Evolutionary conservation across 345 rosid species (phyloP).

Genomic region (Rhodamnia argentea): DNA sequence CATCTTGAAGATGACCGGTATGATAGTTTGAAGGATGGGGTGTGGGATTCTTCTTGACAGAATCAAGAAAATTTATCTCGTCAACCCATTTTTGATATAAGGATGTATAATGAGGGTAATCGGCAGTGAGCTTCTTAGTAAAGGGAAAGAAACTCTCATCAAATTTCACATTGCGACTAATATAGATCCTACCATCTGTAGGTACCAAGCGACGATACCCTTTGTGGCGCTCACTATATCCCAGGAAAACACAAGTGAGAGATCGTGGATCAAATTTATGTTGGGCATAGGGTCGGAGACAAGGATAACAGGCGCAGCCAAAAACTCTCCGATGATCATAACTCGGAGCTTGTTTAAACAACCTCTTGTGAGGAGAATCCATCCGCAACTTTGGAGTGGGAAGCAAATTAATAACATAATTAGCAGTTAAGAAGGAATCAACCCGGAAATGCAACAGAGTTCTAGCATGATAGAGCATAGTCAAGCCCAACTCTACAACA

Average conservation of each 20-base stretch:
- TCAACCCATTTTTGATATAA: neutral
- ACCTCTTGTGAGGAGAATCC: rapidly evolving
- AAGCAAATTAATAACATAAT: neutral
- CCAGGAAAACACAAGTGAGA: neutral
- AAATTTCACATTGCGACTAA: neutral
- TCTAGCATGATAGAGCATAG: neutral
- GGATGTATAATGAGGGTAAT: rapidly evolving
- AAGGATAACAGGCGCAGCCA: neutral
- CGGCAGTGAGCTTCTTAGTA: neutral
- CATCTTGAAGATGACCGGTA: too few species aligned
- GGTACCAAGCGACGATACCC: neutral
- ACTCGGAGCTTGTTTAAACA: rapidly evolving
- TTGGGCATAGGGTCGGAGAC: neutral
- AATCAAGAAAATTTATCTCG: neutral
- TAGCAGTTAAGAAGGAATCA: neutral
- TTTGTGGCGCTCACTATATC: neutral
- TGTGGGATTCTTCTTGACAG: too few species aligned
- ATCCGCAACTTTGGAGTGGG: neutral
- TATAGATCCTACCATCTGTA: neutral
- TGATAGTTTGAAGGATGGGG: too few species aligned
- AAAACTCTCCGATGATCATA: neutral
- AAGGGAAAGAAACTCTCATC: neutral
- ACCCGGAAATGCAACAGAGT: neutral
- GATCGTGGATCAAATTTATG: neutral
- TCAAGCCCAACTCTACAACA: neutral